A percentile compares a stretch with the other conserved stretches of the same genome.
phyloP scores from a whole-genome alignment of 371 early-diverging fungal species.

The Mortierella sp. region DNA sequence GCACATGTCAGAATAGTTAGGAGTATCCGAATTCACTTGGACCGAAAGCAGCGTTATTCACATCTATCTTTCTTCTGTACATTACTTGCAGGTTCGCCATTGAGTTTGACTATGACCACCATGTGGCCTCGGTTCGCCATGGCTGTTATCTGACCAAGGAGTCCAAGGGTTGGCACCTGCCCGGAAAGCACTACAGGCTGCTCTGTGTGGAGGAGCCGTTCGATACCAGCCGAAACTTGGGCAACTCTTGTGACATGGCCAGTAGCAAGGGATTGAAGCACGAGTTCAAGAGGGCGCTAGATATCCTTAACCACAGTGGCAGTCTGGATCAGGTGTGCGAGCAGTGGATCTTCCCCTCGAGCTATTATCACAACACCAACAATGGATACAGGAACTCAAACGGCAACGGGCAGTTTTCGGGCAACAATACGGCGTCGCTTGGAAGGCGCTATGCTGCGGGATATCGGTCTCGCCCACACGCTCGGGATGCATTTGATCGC shows the following conservation, averaged over 20 bases:
- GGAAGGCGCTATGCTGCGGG: constrained; percentile 48
- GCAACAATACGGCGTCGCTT: constrained; percentile 27
- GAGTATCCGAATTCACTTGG: background rate
- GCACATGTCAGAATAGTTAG: too few relatives aligned
- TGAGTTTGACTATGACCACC: constrained; percentile 85
- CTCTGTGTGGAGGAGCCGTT: constrained; percentile 96
- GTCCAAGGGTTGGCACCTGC: constrained; percentile 87
- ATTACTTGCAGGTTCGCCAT: constrained; percentile 62
- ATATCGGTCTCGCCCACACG: constrained; percentile 26
- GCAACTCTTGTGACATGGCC: constrained; percentile 87
- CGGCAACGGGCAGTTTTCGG: constrained; percentile 16
- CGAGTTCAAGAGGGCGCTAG: constrained; percentile 84
- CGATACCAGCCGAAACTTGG: constrained; percentile 85
- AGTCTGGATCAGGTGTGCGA: constrained; percentile 62
- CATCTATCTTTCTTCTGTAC: background rate
- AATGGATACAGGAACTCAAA: constrained; percentile 12
- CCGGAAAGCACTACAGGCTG: constrained; percentile 69
- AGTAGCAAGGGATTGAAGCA: constrained; percentile 80
- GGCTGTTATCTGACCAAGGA: constrained; percentile 81
- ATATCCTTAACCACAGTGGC: constrained; percentile 65
- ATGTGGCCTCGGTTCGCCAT: constrained; percentile 85
- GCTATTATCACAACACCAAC: constrained; percentile 37
- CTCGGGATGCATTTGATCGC: constrained; percentile 9
- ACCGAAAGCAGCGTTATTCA: background rate
- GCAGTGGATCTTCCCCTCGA: constrained; percentile 59